These are phyloP conservation scores for Fragaria nilgerrensis DNA, from an alignment of 306 rosid genomes.

Conservation along the genomic window DNA sequence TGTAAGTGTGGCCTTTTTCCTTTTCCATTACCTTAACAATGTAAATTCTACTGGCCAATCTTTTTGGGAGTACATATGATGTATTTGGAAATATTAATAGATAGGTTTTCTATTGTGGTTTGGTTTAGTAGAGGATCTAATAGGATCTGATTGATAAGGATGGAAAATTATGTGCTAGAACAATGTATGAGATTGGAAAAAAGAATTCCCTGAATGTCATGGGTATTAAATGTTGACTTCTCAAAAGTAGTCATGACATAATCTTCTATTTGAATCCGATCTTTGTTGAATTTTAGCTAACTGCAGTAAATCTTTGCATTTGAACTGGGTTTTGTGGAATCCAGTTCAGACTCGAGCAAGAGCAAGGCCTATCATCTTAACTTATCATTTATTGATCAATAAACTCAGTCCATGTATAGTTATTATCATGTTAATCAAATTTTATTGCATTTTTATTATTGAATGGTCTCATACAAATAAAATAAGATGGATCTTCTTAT, in stretches of 20 bases:
- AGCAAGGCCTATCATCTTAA: too few species aligned
- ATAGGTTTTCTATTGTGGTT: background rate
- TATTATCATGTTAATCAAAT: too few species aligned
- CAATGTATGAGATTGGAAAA: background rate
- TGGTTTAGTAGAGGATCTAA: too few species aligned
- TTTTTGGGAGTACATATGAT: background rate
- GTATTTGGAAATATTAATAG: slow-evolving; percentile 32
- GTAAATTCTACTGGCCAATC: background rate
- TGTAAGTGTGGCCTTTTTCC: slow-evolving; percentile 53
- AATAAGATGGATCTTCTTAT: too few species aligned
- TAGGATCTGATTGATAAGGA: background rate
- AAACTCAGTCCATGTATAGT: too few species aligned
- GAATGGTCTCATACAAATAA: too few species aligned
- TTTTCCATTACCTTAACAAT: background rate
- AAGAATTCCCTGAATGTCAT: background rate
- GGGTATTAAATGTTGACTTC: background rate
- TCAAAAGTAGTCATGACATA: background rate
- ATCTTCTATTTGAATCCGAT: background rate
- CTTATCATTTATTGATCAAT: too few species aligned
- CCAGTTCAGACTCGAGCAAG: too few species aligned
- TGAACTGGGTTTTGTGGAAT: too few species aligned
- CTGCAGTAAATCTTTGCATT: too few species aligned
- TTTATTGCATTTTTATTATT: too few species aligned
- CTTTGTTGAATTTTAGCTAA: background rate
- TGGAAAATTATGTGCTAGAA: background rate